Conservation (phyloP, 169 alveolate species). For the Eimeria falciformis region DNA sequence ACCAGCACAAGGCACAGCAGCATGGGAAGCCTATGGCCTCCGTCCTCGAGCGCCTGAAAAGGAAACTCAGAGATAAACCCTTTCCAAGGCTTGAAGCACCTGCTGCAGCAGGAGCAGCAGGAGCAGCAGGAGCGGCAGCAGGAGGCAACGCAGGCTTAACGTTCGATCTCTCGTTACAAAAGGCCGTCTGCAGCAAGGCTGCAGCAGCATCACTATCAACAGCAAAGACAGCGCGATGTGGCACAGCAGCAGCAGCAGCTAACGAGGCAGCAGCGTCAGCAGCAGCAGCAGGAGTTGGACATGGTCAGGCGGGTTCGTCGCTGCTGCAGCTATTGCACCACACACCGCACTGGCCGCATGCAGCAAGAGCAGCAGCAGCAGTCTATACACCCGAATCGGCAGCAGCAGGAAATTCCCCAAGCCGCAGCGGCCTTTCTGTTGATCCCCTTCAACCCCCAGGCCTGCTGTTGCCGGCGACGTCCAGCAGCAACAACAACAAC, state of each 20-base stretch:
- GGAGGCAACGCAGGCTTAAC: neutral
- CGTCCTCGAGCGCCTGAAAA: slow-evolving; percentile 36
- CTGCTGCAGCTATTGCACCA: slow-evolving; percentile 56
- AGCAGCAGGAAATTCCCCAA: neutral
- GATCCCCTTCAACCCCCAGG: slow-evolving; percentile 15
- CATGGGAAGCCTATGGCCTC: slow-evolving; percentile 14
- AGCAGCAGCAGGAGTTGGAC: neutral
- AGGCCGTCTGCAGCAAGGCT: neutral
- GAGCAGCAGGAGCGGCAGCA: slow-evolving; percentile 22
- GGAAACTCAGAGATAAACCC: slow-evolving; percentile 38
- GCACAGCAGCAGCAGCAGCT: neutral
- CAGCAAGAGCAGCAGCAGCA: neutral
- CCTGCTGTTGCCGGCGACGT: neutral
- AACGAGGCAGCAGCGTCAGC: neutral
- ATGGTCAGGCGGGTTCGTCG: neutral
- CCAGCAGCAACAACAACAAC: slow-evolving; percentile 12
- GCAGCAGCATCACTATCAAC: neutral
- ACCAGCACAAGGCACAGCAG: neutral
- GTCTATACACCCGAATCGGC: neutral
- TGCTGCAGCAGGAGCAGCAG: slow-evolving; percentile 53
- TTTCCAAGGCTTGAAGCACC: neutral
- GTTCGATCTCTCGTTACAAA: neutral
- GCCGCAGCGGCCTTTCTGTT: neutral
- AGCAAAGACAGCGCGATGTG: neutral
- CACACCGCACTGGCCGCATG: neutral